Percentiles rank a stretch among this genome's conserved stretches.
phyloP scores from a whole-genome alignment of 2,329 filamentous ascomycete species.

The Pochonia chlamydosporia region DNA sequence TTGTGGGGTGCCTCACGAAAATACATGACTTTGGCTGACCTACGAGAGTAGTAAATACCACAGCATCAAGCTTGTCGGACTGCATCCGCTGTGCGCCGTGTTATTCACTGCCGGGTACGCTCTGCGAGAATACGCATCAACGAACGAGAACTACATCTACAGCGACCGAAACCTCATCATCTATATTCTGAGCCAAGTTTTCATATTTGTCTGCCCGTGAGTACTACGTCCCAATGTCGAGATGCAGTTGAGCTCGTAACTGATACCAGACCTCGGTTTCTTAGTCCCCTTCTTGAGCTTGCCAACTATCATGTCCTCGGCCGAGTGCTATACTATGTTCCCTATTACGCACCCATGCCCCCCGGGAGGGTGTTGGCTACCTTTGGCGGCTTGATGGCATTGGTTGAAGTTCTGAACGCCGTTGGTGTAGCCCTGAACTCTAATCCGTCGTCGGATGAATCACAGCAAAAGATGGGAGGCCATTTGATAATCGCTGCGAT shows the following conservation, averaged over 20 bases:
- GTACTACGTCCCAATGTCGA: too few species aligned
- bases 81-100: slow-evolving; percentile 44
- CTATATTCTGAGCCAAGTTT: slow-evolving; percentile 37
- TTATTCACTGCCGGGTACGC: slow-evolving; percentile 50
- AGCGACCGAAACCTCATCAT: slow-evolving; percentile 23
- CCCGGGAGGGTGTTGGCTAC: slow-evolving; percentile 37
- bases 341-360: slow-evolving; percentile 50
- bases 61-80: slow-evolving; percentile 41
- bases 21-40: neutral
- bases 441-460: slow-evolving; percentile 25
- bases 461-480: slow-evolving; percentile 27
- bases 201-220: slow-evolving; percentile 31
- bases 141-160: slow-evolving; percentile 39
- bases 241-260: neutral
- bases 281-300: slow-evolving; percentile 54
- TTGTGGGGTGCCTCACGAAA: neutral
- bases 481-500: slow-evolving; percentile 35
- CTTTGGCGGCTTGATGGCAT: slow-evolving; percentile 38
- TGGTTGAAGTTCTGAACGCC: slow-evolving; percentile 42
- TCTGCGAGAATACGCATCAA: slow-evolving; percentile 46
- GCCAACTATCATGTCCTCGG: slow-evolving; percentile 60
- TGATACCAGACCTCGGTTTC: neutral
- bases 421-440: slow-evolving; percentile 34
- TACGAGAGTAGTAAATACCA: slow-evolving; percentile 37
- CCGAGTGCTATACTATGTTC: slow-evolving; percentile 56